Evolutionary conservation across 2,329 filamentous ascomycete genomes (phyloP).

Genomic region (Fusarium buharicum): DNA sequence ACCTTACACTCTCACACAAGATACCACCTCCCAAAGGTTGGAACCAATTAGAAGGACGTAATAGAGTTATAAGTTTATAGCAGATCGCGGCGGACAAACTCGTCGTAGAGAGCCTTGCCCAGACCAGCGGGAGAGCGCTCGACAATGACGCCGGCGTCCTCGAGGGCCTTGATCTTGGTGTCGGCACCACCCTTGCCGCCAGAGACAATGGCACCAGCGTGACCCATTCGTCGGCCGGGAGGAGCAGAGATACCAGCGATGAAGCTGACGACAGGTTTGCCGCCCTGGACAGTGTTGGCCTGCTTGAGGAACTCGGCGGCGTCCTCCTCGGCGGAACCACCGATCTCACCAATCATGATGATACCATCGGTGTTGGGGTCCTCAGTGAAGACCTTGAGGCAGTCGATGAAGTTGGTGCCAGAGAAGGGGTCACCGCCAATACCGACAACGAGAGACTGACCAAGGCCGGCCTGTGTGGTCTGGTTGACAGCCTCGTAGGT

Average conservation of each 20-base stretch:
- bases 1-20: constrained; percentile 26
- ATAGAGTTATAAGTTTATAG: constrained; percentile 68
- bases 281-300: constrained; percentile 85
- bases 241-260: constrained; percentile 98
- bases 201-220: constrained; percentile 97
- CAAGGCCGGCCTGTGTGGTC: constrained; percentile 95
- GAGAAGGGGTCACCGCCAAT: constrained; percentile 99
- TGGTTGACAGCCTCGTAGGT: constrained; percentile 99
- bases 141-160: constrained; percentile 93
- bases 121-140: constrained; percentile 92
- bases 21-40: constrained; percentile 10
- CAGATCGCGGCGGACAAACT: constrained; percentile 96
- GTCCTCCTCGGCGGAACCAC: constrained; percentile 96
- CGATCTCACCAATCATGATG: constrained; percentile 99
- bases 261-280: constrained; percentile 97
- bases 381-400: constrained; percentile 94
- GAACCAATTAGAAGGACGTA: constrained; percentile 19
- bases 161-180: constrained; percentile 95
- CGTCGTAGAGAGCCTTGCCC: constrained; percentile 91
- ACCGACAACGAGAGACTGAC: constrained; percentile 97
- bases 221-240: constrained; percentile 96
- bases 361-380: constrained; percentile 98
- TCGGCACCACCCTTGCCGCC: constrained; percentile 98
- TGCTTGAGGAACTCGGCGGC: constrained; percentile 94
- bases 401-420: constrained; percentile 99